A percentile compares a stretch with the other conserved stretches of the same genome.
These are phyloP conservation scores for Fonsecaea nubica DNA, from an alignment of 2,329 filamentous ascomycete species.

Conservation along the genomic window DNA sequence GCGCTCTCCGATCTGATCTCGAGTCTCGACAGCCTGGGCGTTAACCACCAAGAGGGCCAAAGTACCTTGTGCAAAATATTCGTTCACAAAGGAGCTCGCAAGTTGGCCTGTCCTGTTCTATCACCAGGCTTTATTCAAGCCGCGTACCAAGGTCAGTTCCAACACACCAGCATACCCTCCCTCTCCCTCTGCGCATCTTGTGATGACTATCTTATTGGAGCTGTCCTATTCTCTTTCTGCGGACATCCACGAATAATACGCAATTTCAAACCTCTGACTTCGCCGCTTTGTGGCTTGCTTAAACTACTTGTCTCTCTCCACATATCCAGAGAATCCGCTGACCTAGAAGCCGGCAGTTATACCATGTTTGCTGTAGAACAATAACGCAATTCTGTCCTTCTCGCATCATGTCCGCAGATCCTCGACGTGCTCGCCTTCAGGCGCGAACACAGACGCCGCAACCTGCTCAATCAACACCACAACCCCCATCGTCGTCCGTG, in stretches of 20 bases:
- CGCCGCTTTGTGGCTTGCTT: not conserved
- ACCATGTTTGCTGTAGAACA: constrained; percentile 15
- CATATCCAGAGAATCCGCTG: not conserved
- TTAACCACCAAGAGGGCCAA: not conserved
- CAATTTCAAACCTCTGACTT: constrained; percentile 39
- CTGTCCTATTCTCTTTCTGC: constrained; percentile 43
- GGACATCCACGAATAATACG: constrained; percentile 39
- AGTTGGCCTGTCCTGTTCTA: not conserved
- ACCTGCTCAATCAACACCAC: constrained; percentile 25
- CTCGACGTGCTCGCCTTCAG: constrained; percentile 57
- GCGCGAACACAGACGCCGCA: constrained; percentile 52
- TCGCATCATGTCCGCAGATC: constrained; percentile 55
- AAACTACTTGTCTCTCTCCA: not conserved
- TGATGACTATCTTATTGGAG: constrained; percentile 46
- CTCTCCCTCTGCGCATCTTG: not conserved
- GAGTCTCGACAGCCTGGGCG: not conserved
- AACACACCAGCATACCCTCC: not conserved
- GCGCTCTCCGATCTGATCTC: not conserved
- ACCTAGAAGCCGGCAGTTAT: not conserved
- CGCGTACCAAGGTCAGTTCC: not conserved
- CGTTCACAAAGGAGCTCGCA: no score
- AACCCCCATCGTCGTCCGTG: constrained; percentile 18
- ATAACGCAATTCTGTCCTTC: constrained; percentile 21
- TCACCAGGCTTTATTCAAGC: not conserved
- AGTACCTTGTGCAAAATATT: no score